A percentile compares a stretch with the other conserved stretches of the same genome.
These are phyloP conservation scores for Syzygium aromaticum DNA, from an alignment of 345 rosid species.

Conservation along the genomic window DNA sequence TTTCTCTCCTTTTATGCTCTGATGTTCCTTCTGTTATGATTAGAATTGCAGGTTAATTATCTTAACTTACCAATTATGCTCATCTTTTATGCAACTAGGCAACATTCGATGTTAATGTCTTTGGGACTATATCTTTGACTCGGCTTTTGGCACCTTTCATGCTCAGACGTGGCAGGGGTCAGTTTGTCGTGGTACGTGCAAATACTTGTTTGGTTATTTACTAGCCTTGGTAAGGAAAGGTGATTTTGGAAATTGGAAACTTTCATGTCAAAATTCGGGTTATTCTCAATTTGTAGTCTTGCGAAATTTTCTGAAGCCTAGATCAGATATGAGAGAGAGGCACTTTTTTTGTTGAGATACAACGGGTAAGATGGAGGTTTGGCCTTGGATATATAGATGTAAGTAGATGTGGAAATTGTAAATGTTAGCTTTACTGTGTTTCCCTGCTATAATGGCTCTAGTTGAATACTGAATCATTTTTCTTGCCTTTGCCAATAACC, in stretches of 20 bases:
- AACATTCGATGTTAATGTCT: slow-evolving; percentile 70
- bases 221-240: not conserved
- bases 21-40: not conserved
- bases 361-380: too few relatives aligned
- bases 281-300: not conserved
- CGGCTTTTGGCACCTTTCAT: slow-evolving; percentile 66
- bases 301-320: not conserved
- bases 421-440: not conserved
- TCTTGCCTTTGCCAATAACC: not conserved
- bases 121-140: slow-evolving; percentile 85
- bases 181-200: slow-evolving; percentile 88
- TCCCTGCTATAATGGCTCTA: not conserved
- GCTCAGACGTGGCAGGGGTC: slow-evolving; percentile 80
- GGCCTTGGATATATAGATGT: not conserved
- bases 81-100: slow-evolving; percentile 36
- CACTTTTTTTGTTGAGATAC: not conserved
- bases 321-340: not conserved
- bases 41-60: not conserved
- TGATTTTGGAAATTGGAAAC: not conserved
- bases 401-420: not conserved
- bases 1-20: not conserved
- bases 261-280: not conserved
- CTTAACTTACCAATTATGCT: not conserved
- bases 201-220: not conserved
- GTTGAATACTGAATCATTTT: not conserved